Evolutionary conservation across 495 filamentous ascomycete species (phyloP), one percentile per base, ranked within the genome.

Genomic region (Cenococcum geophilum): DNA sequence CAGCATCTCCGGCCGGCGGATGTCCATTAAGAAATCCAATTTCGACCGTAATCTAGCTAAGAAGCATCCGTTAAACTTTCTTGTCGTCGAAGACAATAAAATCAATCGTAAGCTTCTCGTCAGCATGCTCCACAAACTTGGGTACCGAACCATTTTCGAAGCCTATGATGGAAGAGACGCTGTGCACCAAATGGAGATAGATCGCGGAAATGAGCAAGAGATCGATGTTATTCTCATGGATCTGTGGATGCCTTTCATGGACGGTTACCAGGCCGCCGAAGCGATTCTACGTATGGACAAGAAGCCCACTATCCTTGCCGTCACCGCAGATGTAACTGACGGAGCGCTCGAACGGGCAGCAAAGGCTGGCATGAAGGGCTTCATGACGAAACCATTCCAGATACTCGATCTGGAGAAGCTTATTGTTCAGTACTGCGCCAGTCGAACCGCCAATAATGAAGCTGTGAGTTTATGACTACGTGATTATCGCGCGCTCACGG

Each of bases 181-280:
- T 0, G 86, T 92, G 1, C 78, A 81, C 20, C 78, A 86, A 32
- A 86, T 88, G 75, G 48, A 52, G 32, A 55, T 74, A 14, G 65
- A 73, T 9, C 66, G 73, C 20, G n/a, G 70, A 34, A 22, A 60
- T 32, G 58, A 71, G 43, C 55, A 66, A 57, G 65, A 75, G 5
- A 82, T 91, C 60, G 82, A 90, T 68, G 78, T 87, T 0, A 77
- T 92, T 21, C 71, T 91, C 27, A 92, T 92, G 89, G 88, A 92
- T 71, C 78, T 92, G 5, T 92, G 88, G 88, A 92, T 92, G 88
- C 89, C 88, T 1, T 77, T 83, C 59, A 88, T 90, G 83, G 88
- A 92, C 66, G 89, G 89, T 1, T 91, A 89, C 58, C 83, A 91
- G 69, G 88, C 88, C 5, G 83, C 88, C 0, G 76, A 80, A 53